phyloP scores from a whole-genome alignment of 2,329 filamentous ascomycete genomes.

The Bipolaris gigantea region DNA sequence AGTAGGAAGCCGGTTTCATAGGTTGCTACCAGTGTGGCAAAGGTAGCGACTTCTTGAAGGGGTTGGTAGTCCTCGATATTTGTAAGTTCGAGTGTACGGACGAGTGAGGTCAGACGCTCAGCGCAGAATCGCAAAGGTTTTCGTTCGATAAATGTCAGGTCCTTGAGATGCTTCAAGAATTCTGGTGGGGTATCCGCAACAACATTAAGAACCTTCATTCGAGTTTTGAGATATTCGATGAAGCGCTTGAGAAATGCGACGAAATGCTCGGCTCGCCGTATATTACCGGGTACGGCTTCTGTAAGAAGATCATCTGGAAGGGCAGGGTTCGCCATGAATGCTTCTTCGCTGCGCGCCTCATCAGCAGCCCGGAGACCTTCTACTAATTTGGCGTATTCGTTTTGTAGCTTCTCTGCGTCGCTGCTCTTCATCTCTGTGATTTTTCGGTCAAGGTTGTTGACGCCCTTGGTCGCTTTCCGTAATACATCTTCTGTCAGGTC shows the following conservation, averaged over 20 bases:
- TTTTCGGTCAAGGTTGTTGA: slow-evolving; percentile 84
- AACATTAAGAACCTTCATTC: slow-evolving; percentile 97
- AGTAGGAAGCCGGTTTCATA: slow-evolving; percentile 96
- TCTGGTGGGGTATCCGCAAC: slow-evolving; percentile 96
- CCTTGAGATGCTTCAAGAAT: slow-evolving; percentile 88
- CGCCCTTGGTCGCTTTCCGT: slow-evolving; percentile 85
- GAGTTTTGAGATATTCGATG: slow-evolving; percentile 95
- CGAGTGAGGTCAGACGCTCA: slow-evolving; percentile 89
- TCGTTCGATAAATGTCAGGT: slow-evolving; percentile 96
- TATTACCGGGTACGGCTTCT: slow-evolving; percentile 95
- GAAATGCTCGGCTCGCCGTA: slow-evolving; percentile 93
- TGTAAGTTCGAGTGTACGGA: slow-evolving; percentile 90
- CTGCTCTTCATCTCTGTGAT: slow-evolving; percentile 95
- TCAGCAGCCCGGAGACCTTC: slow-evolving; percentile 87
- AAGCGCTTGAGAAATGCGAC: slow-evolving; percentile 93
- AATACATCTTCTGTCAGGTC: slow-evolving; percentile 95
- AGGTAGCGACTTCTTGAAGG: slow-evolving; percentile 94
- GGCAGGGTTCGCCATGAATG: slow-evolving; percentile 95
- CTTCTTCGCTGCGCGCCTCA: slow-evolving; percentile 86
- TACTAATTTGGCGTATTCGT: slow-evolving; percentile 93
- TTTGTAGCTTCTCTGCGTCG: slow-evolving; percentile 90
- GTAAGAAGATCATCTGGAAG: slow-evolving; percentile 91
- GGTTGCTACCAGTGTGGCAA: slow-evolving; percentile 92
- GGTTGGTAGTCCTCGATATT: slow-evolving; percentile 98
- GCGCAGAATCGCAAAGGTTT: slow-evolving; percentile 95